These are phyloP conservation scores for Brassica balearica DNA, from an alignment of 441 rosid genomes.

Conservation along the genomic window DNA sequence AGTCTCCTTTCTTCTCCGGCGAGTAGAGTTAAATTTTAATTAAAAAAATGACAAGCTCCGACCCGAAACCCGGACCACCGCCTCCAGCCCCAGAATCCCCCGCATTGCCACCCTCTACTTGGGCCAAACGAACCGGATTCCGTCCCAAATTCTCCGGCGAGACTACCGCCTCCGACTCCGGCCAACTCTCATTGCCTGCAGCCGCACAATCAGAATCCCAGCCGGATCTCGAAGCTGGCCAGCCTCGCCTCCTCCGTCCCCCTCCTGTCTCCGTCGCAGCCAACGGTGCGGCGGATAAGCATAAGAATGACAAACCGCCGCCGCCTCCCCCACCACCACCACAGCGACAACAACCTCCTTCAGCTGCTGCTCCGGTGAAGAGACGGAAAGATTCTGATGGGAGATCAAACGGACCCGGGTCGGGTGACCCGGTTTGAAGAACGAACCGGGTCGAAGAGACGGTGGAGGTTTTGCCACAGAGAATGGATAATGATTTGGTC, in stretches of 20 bases:
- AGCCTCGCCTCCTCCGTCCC: constrained; percentile 41
- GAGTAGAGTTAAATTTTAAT: no score
- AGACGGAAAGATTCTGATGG: constrained; percentile 86
- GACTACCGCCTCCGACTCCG: constrained; percentile 78
- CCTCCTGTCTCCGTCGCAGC: constrained; percentile 38
- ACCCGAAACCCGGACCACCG: constrained; percentile 72
- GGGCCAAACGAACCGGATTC: constrained; percentile 95
- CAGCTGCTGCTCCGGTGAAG: constrained; percentile 46
- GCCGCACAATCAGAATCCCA: constrained; percentile 54
- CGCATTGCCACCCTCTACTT: constrained; percentile 81
- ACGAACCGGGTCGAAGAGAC: constrained; percentile 63
- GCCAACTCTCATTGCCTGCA: constrained; percentile 63
- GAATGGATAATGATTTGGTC: constrained; percentile 63
- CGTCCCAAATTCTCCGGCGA: constrained; percentile 97
- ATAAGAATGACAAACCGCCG: constrained; percentile 44
- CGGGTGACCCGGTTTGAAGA: constrained; percentile 58
- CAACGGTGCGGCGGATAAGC: constrained; percentile 22
- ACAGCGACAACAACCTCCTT: constrained; percentile 23
- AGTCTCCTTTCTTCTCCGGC: not conserved
- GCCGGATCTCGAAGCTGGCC: constrained; percentile 80
- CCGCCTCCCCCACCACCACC: constrained; percentile 1
- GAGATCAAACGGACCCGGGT: constrained; percentile 55
- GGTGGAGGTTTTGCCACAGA: constrained; percentile 65
- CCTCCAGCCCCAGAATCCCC: constrained; percentile 76
- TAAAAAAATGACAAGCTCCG: constrained; percentile 64